Base-by-base conservation (phyloP, 2,329 filamentous ascomycete genomes). In the Penicillium sp. region DNA sequence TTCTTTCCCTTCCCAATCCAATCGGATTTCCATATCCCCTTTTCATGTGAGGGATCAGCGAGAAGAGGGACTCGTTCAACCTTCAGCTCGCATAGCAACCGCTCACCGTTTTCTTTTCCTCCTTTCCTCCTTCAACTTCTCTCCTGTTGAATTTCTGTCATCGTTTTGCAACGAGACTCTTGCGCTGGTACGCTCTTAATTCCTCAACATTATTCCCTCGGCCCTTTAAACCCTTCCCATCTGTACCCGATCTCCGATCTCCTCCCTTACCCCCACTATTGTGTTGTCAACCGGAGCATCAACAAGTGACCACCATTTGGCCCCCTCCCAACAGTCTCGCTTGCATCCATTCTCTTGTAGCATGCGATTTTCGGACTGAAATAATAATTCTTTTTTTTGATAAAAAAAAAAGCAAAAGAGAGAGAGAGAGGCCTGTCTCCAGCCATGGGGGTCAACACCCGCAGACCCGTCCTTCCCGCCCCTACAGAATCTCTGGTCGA, bases 401-500 rank as follows among this genome's bases (percentile, higher is more conserved):
- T 19, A 9, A 37, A 48, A 54, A 44, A 72, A 65, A 54, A 29
- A 49, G 24, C 14, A 54, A 48, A 42, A 47, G 16, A 47, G 46
- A 49, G 50, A 37, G n/a, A 42, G 29, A 54, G 31, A 52, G 53
- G 42, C 54, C 47, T 43, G 50, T 58, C 67, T 67, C 73, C 33
- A 47, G 74, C 70, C 65, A 81, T 81, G 79, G 78, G 78, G 69
- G 73, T 80, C 71, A 74, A 78, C 62, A 75, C 74, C 70, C 78
- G 78, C 68, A 77, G 75, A 73, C 78, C 77, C 66, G 69, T 77
- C 59, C 71, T 81, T 63, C 79, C 79, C 69, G 79, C 79, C 59
- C 78, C 79, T 45, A 81, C 79, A 65, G 79, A 81, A 65, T 81
- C 79, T 45, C 74, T 78, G 59, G 71, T 78, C 66, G 77, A 78